These are phyloP conservation scores for Sporothrix sp. DNA, from an alignment of 2,329 filamentous ascomycete genomes.

Conservation along the genomic window DNA sequence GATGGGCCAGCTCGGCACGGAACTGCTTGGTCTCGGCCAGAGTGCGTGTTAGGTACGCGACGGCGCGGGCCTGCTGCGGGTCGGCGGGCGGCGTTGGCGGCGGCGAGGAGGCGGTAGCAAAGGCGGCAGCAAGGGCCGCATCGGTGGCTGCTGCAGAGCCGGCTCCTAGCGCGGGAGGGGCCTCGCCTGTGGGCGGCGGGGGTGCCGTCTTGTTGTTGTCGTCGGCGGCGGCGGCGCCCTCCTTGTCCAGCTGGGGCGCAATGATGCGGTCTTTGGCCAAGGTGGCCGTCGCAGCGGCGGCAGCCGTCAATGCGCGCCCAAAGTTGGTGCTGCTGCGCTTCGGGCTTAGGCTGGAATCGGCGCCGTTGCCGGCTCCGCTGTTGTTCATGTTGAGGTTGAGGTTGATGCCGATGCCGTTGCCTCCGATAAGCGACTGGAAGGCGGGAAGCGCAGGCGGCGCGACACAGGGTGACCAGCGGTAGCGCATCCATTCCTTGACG, in stretches of 20 bases:
- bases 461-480: slow-evolving; percentile 69
- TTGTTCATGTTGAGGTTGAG: not conserved
- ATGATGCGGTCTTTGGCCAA: slow-evolving; percentile 12
- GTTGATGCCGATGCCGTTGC: not conserved
- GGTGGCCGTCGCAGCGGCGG: slow-evolving; percentile 25
- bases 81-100: slow-evolving; percentile 28
- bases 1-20: slow-evolving; percentile 62
- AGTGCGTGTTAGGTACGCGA: slow-evolving; percentile 63
- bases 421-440: slow-evolving; percentile 19
- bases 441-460: slow-evolving; percentile 53
- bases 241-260: slow-evolving; percentile 14
- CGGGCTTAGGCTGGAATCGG: not conserved
- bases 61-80: slow-evolving; percentile 40
- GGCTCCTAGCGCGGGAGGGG: not conserved
- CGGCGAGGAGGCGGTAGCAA: not conserved
- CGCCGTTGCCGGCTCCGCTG: not conserved
- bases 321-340: slow-evolving; percentile 28
- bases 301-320: slow-evolving; percentile 33
- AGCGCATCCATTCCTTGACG: slow-evolving; percentile 66
- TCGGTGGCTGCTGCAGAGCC: not conserved
- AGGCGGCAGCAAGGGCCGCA: too few relatives aligned
- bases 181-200: not conserved
- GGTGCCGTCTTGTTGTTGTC: not conserved
- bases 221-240: not conserved
- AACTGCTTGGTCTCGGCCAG: slow-evolving; percentile 63